Evolutionary conservation across 768 basidiomycete species (phyloP).

Genomic region (Amanita exitialis): DNA sequence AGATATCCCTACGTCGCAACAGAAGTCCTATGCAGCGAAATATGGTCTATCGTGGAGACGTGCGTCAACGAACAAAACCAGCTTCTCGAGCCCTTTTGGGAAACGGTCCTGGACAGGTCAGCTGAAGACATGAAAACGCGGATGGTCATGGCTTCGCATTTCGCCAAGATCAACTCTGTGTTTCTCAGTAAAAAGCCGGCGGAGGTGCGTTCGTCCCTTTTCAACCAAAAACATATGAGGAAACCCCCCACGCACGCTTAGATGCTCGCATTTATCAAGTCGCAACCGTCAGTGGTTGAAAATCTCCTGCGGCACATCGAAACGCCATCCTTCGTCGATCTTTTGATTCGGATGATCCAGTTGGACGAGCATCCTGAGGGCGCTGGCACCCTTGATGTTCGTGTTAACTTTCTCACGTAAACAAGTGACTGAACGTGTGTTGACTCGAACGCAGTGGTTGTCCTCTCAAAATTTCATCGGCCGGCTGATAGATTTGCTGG

Average conservation of each 20-base stretch:
- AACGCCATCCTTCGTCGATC: conserved; percentile 84
- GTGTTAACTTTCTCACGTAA: conserved; percentile 24
- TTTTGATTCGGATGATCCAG: conserved; percentile 84
- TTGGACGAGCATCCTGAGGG: conserved; percentile 79
- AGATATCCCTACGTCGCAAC: conserved; percentile 92
- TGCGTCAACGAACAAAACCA: conserved; percentile 64
- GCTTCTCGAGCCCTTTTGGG: conserved; percentile 86
- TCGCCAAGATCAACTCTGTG: conserved; percentile 87
- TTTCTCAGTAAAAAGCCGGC: conserved; percentile 83
- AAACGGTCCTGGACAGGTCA: conserved; percentile 69
- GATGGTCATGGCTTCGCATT: conserved; percentile 84
- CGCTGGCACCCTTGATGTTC: conserved; percentile 78
- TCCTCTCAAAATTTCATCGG: conserved; percentile 77
- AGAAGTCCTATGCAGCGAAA: conserved; percentile 91
- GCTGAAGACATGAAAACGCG: conserved; percentile 83
- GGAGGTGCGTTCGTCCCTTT: conserved; percentile 53
- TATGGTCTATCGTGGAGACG: conserved; percentile 91
- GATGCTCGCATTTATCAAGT: conserved; percentile 90
- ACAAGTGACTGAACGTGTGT: conserved; percentile 7
- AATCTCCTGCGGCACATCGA: conserved; percentile 80
- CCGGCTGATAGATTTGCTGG: conserved; percentile 72
- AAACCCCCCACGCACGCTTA: conserved; percentile 19
- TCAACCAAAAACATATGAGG: conserved; percentile 7
- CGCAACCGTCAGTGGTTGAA: conserved; percentile 72
- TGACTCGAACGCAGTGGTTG: conserved; percentile 63